Conservation (phyloP, 2,329 filamentous ascomycete species). For the Phoma herbarum region DNA sequence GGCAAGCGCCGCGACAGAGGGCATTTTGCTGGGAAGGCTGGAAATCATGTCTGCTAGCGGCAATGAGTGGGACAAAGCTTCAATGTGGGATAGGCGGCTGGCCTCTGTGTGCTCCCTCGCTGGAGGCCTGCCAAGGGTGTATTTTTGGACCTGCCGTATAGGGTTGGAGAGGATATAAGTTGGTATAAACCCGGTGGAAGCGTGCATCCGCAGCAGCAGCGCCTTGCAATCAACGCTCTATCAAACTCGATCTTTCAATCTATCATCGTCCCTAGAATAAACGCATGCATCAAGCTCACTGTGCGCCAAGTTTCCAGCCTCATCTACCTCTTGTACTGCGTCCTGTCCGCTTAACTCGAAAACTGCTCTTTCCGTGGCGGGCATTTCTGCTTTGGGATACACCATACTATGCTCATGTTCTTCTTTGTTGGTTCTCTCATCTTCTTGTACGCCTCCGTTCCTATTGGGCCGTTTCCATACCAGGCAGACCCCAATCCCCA, state of each 20-base stretch:
- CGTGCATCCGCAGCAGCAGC: not conserved
- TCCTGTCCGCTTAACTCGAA: not conserved
- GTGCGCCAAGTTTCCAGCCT: not conserved
- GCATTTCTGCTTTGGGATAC: not conserved
- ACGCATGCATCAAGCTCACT: not conserved
- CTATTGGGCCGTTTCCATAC: not conserved
- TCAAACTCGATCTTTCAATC: not conserved
- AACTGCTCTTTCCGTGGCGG: not conserved
- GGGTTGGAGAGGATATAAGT: not conserved
- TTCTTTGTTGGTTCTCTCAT: not conserved
- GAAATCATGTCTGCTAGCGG: not conserved
- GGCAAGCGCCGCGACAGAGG: not conserved
- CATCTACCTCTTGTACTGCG: not conserved
- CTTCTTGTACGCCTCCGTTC: not conserved
- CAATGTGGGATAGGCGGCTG: not conserved
- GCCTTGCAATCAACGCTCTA: not conserved
- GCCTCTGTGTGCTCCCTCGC: not conserved
- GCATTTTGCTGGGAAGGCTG: not conserved
- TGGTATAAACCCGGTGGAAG: not conserved
- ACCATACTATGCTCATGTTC: not conserved
- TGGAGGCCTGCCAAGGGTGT: not conserved
- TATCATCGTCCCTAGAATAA: not conserved
- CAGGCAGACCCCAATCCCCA: not conserved
- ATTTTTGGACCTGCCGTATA: not conserved
- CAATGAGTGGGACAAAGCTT: not conserved